Evolutionary conservation across 768 basidiomycete species (phyloP), one percentile per base, ranked within the genome.

Genomic region (Mycena indigotica): DNA sequence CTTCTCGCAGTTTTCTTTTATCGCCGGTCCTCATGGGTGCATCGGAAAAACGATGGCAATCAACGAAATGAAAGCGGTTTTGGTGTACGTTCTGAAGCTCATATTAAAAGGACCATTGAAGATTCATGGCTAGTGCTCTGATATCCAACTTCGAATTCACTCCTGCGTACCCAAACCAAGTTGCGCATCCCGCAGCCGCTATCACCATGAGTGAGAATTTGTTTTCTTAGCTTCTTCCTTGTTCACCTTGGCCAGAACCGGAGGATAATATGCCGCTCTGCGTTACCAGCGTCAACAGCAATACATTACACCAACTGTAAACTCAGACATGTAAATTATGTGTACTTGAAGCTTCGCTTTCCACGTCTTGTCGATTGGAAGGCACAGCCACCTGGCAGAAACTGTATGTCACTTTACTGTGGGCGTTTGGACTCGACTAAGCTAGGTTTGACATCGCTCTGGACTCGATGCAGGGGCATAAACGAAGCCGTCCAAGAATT

Each of bases 181-280:
- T 70, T 1, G 70, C 73, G 3, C 68, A 76, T 13, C 78, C 78
- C 28, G 70, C 75, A 5, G 73, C 78, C 30, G 80, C 78, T 3
- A 70, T 81, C 19, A 80, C 77, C 4, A 81, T 82, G 74, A 80
- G 80, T 80, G 60, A 46, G 77, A n/a, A n/a, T n/a, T n/a, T n/a
- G n/a, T n/a, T n/a, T 68, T 2, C 46, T 39, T 32, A n/a, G n/a
- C 28, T 23, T 29, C 25, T 30, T 35, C 52, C 21, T 12, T 23
- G 38, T 21, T 49, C 5, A 50, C 10, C 1, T 25, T 28, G 13
- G 13, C 40, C 50, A 76, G 75, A 74, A 58, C 74, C 73, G 2
- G 67, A 68, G 52, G 75, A 76, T 60, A 69, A 69, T 50, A 73
- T 75, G 72, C 75, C 74, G 4, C 64, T 76, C 35, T 64, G 67